Evolutionary conservation across 805 yeast genomes (phyloP), one percentile per base, ranked within the genome.

Genomic region (Henningerozyma blattae): DNA sequence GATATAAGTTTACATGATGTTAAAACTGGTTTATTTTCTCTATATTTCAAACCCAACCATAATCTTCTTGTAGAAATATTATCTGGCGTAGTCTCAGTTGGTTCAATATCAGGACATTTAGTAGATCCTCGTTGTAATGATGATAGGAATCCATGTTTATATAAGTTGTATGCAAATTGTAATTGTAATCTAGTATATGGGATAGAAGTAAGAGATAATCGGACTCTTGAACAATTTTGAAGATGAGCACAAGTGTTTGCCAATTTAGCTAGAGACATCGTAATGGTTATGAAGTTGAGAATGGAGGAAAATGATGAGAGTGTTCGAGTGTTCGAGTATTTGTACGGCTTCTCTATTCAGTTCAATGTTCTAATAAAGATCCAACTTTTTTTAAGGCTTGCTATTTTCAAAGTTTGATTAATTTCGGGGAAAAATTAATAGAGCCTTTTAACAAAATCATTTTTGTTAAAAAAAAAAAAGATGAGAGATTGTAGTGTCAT

Each of bases 31-130:
- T 67, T 64, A 50, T 78, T 74, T 43, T 84, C 73, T 51, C 89
- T 73, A 57, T 91, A 91, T 56, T 91, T 91, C 54, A 91, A 64
- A 2, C 87, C 93, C 15, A 91, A 57, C 98, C 98, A 91, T 33
- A 91, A 67, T 45, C 94, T 70, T 50, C 97, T 75, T 1, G 87
- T 70, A 15, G 94, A 59, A 20, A 91, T 73, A 52, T 89, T 87
- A 52, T 83, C 94, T 22, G 80, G 86, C 0, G 97, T 86, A 16
- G 75, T 81, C 28, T 79, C 86, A 4, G 74, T 75, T 1, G 87
- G 79, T 2, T 62, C 63, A 30, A 62, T 53, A 55, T 91, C 97
- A 12, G 98, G 97, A 1, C 95, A 95, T 8, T 69, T 54, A 2
- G 72, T 64, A 7, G 89, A 80, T 3, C 98, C 98, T 49, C 83